phyloP scores from a whole-genome alignment of 768 basidiomycete species.

The Calocybe indica region DNA sequence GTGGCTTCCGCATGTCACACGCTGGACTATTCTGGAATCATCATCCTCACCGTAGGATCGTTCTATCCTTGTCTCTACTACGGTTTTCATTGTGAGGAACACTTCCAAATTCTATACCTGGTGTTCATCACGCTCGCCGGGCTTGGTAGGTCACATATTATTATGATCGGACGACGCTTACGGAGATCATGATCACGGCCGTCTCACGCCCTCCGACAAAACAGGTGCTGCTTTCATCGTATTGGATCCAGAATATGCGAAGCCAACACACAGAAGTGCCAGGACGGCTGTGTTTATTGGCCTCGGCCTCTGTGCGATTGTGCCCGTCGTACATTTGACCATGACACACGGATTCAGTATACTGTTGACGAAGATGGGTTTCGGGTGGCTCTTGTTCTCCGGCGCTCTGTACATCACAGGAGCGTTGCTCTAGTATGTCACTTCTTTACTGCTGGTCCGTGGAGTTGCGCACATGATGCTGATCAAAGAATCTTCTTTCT shows the following conservation, averaged over 20 bases:
- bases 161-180: conserved; percentile 10
- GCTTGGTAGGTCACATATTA: conserved; percentile 41
- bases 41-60: conserved; percentile 72
- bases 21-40: conserved; percentile 79
- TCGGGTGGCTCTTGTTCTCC: conserved; percentile 62
- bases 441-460: conserved; percentile 9
- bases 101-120: conserved; percentile 50
- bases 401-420: conserved; percentile 76
- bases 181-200: conserved; percentile 6
- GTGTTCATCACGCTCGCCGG: conserved; percentile 46
- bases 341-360: conserved; percentile 49
- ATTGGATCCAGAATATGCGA: conserved; percentile 71
- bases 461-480: conserved; percentile 14
- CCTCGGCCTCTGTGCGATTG: conserved; percentile 63
- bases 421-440: conserved; percentile 75
- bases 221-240: conserved; percentile 70
- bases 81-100: conserved; percentile 64
- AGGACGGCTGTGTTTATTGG: conserved; percentile 76
- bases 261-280: conserved; percentile 67
- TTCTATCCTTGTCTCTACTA: conserved; percentile 76
- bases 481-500: conserved; percentile 10
- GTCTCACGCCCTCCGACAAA: background rate
- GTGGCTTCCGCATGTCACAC: conserved; percentile 55
- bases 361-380: conserved; percentile 58
- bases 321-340: conserved; percentile 66